These are phyloP conservation scores for Naumovozyma castellii DNA, from an alignment of 805 yeast species.

Conservation along the genomic window DNA sequence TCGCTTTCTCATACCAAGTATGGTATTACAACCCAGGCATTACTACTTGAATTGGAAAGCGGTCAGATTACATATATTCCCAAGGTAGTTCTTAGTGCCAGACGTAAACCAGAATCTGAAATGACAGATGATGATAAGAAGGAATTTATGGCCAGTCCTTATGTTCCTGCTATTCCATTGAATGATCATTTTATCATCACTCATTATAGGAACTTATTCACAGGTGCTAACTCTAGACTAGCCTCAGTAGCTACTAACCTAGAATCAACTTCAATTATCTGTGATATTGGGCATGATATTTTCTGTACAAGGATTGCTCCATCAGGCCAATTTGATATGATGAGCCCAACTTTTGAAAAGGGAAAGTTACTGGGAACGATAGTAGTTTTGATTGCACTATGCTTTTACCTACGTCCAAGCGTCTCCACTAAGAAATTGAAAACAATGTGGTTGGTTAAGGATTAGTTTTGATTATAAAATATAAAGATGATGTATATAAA, in stretches of 20 bases:
- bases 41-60: conserved; percentile 46
- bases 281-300: conserved; percentile 57
- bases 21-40: conserved; percentile 60
- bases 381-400: conserved; percentile 37
- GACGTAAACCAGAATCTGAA: conserved; percentile 52
- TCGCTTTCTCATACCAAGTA: conserved; percentile 48
- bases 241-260: conserved; percentile 51
- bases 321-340: conserved; percentile 71
- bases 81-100: conserved; percentile 53
- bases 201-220: conserved; percentile 39
- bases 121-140: conserved; percentile 43
- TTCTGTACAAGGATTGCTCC: conserved; percentile 76
- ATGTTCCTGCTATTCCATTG: conserved; percentile 50
- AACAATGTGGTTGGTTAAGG: conserved; percentile 40
- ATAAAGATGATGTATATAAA: too few relatives aligned
- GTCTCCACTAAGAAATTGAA: conserved; percentile 46
- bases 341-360: conserved; percentile 60
- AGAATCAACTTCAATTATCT: conserved; percentile 73
- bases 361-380: conserved; percentile 54
- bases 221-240: conserved; percentile 27
- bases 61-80: conserved; percentile 69
- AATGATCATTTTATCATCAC: conserved; percentile 43
- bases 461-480: conserved; percentile 2
- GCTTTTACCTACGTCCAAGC: conserved; percentile 46
- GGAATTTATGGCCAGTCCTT: conserved; percentile 53